Evolutionary conservation across 2,329 filamentous ascomycete species (phyloP).

Genomic region (Scedosporium dehoogii): DNA sequence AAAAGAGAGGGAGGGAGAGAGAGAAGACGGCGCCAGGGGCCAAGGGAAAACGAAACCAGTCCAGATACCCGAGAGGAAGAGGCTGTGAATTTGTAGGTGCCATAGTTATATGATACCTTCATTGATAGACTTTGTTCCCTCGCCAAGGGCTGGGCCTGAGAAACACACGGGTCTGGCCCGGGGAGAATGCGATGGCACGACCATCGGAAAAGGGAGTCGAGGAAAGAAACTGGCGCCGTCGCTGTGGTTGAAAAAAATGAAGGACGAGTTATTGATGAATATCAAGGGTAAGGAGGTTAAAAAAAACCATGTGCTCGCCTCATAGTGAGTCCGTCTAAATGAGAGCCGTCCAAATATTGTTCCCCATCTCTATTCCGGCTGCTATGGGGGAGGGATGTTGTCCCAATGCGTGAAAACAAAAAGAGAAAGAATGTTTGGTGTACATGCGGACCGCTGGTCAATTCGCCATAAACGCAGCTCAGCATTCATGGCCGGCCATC

Average conservation of each 20-base stretch:
- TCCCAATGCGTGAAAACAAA: neutral
- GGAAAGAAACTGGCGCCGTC: neutral
- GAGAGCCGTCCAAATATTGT: neutral
- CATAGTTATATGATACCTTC: neutral
- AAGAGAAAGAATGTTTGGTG: constrained; percentile 3
- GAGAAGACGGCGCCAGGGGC: neutral
- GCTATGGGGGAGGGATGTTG: neutral
- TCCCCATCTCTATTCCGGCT: neutral
- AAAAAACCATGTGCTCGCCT: neutral
- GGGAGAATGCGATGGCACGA: neutral
- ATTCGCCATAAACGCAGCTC: neutral
- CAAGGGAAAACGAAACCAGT: neutral
- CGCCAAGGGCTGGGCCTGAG: neutral
- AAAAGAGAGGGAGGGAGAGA: neutral
- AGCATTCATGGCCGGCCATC: neutral
- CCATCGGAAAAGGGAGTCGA: neutral
- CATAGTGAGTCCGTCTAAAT: neutral
- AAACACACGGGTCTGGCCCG: neutral
- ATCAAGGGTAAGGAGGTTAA: too few species aligned
- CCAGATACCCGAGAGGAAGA: neutral
- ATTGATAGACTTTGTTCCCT: neutral
- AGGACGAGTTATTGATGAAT: neutral
- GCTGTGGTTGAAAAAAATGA: neutral
- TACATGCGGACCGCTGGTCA: neutral
- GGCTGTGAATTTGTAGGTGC: neutral